A percentile compares a stretch with the other conserved stretches of the same genome.
Conservation (phyloP, 768 basidiomycete species). For the Suillus subalutaceus region DNA sequence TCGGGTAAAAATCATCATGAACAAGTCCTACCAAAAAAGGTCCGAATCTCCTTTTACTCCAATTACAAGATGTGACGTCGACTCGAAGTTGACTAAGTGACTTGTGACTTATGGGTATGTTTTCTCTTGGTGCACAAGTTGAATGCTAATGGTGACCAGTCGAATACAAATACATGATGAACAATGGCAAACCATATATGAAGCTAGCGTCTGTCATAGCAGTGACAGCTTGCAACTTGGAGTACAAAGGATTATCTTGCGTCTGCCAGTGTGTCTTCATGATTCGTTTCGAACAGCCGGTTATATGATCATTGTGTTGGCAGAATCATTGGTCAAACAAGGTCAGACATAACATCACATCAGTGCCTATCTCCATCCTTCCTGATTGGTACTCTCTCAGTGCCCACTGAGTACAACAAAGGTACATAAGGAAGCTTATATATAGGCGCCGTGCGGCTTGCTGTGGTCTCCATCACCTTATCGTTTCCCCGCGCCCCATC, state of each 20-base stretch:
- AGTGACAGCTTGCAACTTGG: background rate
- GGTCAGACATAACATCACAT: background rate
- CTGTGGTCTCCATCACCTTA: background rate
- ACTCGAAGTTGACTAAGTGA: no score
- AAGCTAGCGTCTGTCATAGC: background rate
- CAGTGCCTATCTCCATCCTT: background rate
- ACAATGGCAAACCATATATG: background rate
- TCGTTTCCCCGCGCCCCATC: background rate
- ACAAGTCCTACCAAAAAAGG: background rate
- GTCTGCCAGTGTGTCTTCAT: background rate
- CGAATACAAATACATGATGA: no score
- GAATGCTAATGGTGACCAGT: background rate
- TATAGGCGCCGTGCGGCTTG: background rate
- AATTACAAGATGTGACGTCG: background rate
- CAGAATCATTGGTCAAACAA: background rate
- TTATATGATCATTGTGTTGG: background rate
- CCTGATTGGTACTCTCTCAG: background rate
- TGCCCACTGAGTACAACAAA: background rate
- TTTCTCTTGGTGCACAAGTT: background rate
- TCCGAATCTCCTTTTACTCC: background rate
- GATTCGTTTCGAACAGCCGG: background rate
- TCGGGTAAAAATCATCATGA: background rate
- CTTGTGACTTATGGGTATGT: no score
- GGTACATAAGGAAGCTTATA: background rate
- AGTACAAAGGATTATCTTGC: background rate